phyloP scores from a whole-genome alignment of 805 yeast species.

The Wickerhamiella qilinensis region DNA sequence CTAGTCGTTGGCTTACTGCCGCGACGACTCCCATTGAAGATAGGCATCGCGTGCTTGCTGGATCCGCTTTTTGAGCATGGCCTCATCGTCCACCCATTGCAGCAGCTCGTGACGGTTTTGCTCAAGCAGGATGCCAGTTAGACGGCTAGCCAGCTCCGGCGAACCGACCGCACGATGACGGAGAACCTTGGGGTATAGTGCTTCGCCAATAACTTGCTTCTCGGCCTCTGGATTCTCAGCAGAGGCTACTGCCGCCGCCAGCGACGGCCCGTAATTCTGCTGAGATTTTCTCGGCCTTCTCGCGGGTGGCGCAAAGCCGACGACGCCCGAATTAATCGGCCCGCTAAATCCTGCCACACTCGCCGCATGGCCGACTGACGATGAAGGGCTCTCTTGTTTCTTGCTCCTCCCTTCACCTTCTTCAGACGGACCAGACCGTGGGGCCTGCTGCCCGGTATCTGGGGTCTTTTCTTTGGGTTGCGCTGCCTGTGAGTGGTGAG shows the following conservation, averaged over 20 bases:
- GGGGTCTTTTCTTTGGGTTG: no score
- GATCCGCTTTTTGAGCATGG: slow-evolving; percentile 65
- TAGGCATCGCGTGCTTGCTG: slow-evolving; percentile 85
- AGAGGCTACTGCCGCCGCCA: slow-evolving; percentile 35
- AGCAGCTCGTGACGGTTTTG: slow-evolving; percentile 74
- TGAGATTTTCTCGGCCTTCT: no score
- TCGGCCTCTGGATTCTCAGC: slow-evolving; percentile 28
- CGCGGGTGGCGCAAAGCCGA: background rate
- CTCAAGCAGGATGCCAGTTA: slow-evolving; percentile 91
- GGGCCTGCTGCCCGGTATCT: no score
- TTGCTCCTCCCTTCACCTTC: no score
- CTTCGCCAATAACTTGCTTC: slow-evolving; percentile 96
- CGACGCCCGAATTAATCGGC: no score
- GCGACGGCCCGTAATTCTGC: slow-evolving; percentile 19
- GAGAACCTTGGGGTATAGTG: slow-evolving; percentile 59
- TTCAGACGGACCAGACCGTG: no score
- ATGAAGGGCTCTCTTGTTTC: background rate
- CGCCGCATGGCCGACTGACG: background rate
- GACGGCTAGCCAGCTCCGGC: slow-evolving; percentile 75
- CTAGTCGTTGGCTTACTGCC: no score
- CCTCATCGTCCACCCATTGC: slow-evolving; percentile 72
- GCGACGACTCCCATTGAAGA: slow-evolving; percentile 18
- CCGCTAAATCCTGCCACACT: no score
- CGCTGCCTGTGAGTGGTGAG: no score
- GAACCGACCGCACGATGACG: slow-evolving; percentile 66